Base-by-base conservation (phyloP, 805 yeast species). In the Brettanomyces anomalus region DNA sequence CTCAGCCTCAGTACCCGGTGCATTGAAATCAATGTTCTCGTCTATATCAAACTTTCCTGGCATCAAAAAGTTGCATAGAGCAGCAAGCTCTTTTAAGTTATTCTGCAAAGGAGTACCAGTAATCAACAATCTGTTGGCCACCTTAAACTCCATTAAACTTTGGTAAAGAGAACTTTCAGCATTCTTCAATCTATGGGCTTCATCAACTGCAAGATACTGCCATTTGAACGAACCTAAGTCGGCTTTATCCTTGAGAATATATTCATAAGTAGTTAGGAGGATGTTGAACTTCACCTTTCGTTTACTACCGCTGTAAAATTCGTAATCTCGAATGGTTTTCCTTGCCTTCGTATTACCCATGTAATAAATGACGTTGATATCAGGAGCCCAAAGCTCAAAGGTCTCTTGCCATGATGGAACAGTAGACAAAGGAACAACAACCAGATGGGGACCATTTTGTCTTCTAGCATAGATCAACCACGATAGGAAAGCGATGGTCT, bases 391-490 rank as follows among this genome's bases (percentile, higher is more conserved):
- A 56, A 80, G 77, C 54, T 93, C 97, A 62, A 93, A 86, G 3
- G 98, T 93, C 59, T 93, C 98, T 66, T 93, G 97, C 99, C 99
- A 93, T 0, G 98, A 95, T 3, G 97, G 96, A 43, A 93, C 79
- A 0, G 99, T 93, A 2, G 96, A 85, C 44, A 93, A 67, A 1
- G 99, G 99, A 6, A 93, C 98, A 26, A 93, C 98, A 16, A 93
- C 93, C 36, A 93, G 59, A 62, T 90, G 97, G 3, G 99, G 98
- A 6, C 99, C 99, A 62, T 89, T 85, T 58, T 93, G 98, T 63
- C 96, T 77, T 60, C 98, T 78, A 4, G 97, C 94, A 61, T 84
- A 93, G 33, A 93, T 78, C 40, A 93, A 72, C 97, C 98, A 93
- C 37, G 96, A 84, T 49, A 93, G 68, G 57, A 93, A 93, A 3